Conservation (phyloP, 2,329 filamentous ascomycete genomes). For the Bisporella sp. region DNA sequence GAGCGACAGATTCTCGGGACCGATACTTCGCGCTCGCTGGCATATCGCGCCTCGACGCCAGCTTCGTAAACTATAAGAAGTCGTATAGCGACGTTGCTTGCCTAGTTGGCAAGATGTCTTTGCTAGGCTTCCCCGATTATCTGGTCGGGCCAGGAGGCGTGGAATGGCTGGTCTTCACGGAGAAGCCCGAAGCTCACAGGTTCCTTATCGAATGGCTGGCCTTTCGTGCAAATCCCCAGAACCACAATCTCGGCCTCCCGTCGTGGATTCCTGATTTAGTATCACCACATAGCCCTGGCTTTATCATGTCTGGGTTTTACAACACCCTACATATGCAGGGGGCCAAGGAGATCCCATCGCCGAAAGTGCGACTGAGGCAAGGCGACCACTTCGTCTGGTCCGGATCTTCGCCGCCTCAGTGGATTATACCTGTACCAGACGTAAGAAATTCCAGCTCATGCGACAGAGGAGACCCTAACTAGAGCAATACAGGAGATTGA, state of each 20-base stretch:
- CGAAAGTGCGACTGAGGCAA: too few species aligned
- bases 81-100: background rate
- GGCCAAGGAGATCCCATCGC: too few species aligned
- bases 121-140: background rate
- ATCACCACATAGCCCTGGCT: background rate
- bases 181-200: background rate
- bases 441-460: too few species aligned
- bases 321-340: background rate
- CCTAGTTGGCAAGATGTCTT: background rate
- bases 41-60: background rate
- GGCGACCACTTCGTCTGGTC: too few species aligned
- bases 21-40: conserved; percentile 1
- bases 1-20: background rate
- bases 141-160: background rate
- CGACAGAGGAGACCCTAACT: too few species aligned
- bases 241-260: background rate
- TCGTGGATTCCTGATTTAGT: background rate
- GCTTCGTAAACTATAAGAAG: background rate
- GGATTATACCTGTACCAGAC: too few species aligned
- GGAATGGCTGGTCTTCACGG: background rate
- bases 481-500: too few species aligned
- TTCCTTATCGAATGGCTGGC: conserved; percentile 1
- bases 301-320: background rate
- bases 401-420: too few species aligned
- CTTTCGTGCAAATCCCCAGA: conserved; percentile 1